A percentile compares a stretch with the other conserved stretches of the same genome.
These are phyloP conservation scores for Plantago elongata DNA, from an alignment of 257 asterid species.

Conservation along the genomic window DNA sequence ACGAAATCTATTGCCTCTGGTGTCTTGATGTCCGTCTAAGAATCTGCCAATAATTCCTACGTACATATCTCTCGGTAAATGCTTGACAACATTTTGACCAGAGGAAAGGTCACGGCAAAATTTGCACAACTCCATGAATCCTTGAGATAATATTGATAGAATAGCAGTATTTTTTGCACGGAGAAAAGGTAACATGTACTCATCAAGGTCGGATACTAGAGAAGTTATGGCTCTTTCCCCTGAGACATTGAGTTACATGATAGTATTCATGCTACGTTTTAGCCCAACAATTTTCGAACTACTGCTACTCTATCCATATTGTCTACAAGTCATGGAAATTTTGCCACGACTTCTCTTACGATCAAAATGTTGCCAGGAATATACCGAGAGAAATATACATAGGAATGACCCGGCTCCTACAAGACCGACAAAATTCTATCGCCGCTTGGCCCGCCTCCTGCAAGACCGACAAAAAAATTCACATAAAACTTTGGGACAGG, in stretches of 20 bases:
- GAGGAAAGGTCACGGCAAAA: slow-evolving; percentile 23
- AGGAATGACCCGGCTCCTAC: too few relatives aligned
- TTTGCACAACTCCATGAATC: slow-evolving; percentile 20
- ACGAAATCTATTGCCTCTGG: too few relatives aligned
- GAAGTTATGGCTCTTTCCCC: neutral
- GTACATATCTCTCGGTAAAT: neutral
- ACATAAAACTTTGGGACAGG: too few relatives aligned
- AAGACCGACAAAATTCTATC: too few relatives aligned
- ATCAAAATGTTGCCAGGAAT: too few relatives aligned
- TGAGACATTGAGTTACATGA: neutral
- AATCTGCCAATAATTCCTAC: neutral
- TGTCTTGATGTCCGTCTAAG: neutral
- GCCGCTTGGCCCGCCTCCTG: too few relatives aligned
- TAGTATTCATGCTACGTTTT: neutral
- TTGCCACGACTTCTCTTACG: too few relatives aligned
- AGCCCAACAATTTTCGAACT: too few relatives aligned
- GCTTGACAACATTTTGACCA: neutral
- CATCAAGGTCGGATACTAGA: slow-evolving; percentile 27
- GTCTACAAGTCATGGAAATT: too few relatives aligned
- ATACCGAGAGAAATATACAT: too few relatives aligned
- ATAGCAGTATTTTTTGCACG: slow-evolving; percentile 10
- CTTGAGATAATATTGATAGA: slow-evolving; percentile 15
- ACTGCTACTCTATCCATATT: too few relatives aligned
- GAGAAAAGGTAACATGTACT: slow-evolving; percentile 23
- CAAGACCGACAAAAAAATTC: too few relatives aligned